Conservation (phyloP, 2,329 filamentous ascomycete species). For the Clonostachys rhizophaga region DNA sequence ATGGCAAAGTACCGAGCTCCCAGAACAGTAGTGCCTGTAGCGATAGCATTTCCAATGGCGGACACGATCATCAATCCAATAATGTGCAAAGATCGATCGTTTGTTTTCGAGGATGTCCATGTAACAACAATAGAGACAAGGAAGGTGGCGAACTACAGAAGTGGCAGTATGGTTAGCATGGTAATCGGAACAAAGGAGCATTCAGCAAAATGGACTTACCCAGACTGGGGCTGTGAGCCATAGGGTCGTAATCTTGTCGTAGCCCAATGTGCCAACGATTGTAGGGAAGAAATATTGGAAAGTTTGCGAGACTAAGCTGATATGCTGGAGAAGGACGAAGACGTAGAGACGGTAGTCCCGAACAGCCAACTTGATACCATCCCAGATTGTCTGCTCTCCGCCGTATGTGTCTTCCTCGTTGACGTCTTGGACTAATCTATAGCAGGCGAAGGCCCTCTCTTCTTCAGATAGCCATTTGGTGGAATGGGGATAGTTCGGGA, state of each 20-base stretch:
- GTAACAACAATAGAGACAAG: slow-evolving; percentile 48
- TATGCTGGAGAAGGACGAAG: slow-evolving; percentile 49
- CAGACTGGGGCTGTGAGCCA: slow-evolving; percentile 55
- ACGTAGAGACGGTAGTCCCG: slow-evolving; percentile 45
- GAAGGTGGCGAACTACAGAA: slow-evolving; percentile 40
- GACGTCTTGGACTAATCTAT: slow-evolving; percentile 43
- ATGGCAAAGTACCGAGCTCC: slow-evolving; percentile 57
- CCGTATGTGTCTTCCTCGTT: slow-evolving; percentile 35
- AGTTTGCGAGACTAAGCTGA: slow-evolving; percentile 43
- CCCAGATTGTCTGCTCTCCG: slow-evolving; percentile 25
- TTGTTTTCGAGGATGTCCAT: slow-evolving; percentile 45
- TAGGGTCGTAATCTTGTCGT: slow-evolving; percentile 46
- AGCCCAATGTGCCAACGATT: slow-evolving; percentile 56
- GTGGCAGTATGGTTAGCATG: slow-evolving; percentile 3
- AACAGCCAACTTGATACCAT: slow-evolving; percentile 42
- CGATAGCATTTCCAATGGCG: slow-evolving; percentile 49
- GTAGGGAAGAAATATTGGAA: slow-evolving; percentile 65
- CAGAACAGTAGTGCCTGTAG: slow-evolving; percentile 40
- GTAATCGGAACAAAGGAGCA: too few relatives aligned
- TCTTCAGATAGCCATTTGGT: slow-evolving; percentile 45
- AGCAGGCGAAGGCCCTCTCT: slow-evolving; percentile 46
- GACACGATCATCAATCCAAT: slow-evolving; percentile 45
- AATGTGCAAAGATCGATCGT: slow-evolving; percentile 53
- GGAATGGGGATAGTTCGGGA: slow-evolving; percentile 50
- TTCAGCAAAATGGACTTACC: slow-evolving; percentile 19